Evolutionary conservation across 176 grass and related monocot species (phyloP).

Genomic region (Oryza meyeriana): DNA sequence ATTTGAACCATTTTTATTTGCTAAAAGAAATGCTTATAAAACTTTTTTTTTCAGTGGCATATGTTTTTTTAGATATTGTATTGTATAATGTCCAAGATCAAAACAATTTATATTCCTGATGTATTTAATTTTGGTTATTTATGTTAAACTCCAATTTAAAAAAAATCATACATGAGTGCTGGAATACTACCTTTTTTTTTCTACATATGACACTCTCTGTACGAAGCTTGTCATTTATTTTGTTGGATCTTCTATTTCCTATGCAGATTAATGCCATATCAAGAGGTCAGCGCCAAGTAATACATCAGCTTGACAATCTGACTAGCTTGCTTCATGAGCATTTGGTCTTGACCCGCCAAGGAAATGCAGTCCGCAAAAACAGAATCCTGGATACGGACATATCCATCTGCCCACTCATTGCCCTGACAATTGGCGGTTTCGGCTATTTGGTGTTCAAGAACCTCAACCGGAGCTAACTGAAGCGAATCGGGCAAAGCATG

Average conservation of each 20-base stretch:
- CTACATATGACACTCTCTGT: background rate
- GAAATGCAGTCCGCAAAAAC: conserved; percentile 35
- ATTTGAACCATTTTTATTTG: background rate
- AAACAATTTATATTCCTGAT: background rate
- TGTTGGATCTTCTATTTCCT: conserved; percentile 28
- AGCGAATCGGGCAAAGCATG: conserved; percentile 1
- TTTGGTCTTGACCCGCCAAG: conserved; percentile 42
- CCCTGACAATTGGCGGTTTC: conserved; percentile 47
- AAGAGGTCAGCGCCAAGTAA: conserved; percentile 80
- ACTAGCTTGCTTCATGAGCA: conserved; percentile 68
- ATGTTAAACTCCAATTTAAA: background rate
- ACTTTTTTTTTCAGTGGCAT: background rate
- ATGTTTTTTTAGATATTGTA: background rate
- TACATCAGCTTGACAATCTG: conserved; percentile 88
- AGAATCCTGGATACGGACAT: conserved; percentile 45
- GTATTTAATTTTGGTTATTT: background rate
- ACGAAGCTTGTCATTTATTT: conserved; percentile 1
- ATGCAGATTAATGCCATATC: conserved; percentile 63
- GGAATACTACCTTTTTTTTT: background rate
- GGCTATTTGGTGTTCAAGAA: conserved; percentile 60
- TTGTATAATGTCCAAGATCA: background rate
- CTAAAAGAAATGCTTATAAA: background rate
- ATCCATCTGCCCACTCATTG: conserved; percentile 45
- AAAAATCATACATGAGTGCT: background rate
- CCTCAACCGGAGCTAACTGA: conserved; percentile 46